Evolutionary conservation across 768 basidiomycete species (phyloP).

Genomic region (Fomitopsis serialis): DNA sequence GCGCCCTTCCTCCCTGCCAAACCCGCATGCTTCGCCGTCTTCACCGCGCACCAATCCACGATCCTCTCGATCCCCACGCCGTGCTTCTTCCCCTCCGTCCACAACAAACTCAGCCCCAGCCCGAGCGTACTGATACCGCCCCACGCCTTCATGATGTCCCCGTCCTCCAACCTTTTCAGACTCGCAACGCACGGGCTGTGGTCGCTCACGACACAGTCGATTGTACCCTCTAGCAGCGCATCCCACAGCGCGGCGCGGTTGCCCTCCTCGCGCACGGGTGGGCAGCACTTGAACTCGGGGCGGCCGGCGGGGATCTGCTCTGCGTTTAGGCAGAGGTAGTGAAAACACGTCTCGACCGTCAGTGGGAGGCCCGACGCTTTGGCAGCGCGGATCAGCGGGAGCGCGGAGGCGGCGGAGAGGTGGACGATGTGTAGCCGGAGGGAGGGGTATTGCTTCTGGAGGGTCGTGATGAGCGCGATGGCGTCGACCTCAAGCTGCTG

Average conservation of each 20-base stretch:
- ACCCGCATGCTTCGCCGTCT: constrained; percentile 78
- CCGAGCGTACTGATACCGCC: constrained; percentile 92
- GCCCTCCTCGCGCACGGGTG: constrained; percentile 72
- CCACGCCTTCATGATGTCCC: constrained; percentile 89
- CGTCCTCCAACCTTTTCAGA: constrained; percentile 72
- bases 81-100: constrained; percentile 73
- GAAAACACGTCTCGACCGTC: constrained; percentile 96
- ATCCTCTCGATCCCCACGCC: constrained; percentile 56
- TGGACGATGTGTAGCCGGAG: constrained; percentile 93
- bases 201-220: constrained; percentile 94
- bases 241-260: constrained; percentile 81
- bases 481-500: constrained; percentile 75
- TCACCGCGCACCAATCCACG: constrained; percentile 65
- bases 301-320: constrained; percentile 67
- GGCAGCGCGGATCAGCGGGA: constrained; percentile 72
- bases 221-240: constrained; percentile 73
- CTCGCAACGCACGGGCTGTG: constrained; percentile 87
- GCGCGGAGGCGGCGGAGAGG: constrained; percentile 79
- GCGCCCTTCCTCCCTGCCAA: constrained; percentile 66
- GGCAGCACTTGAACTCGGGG: constrained; percentile 95
- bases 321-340: constrained; percentile 81
- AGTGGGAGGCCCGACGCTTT: constrained; percentile 59
- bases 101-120: constrained; percentile 80
- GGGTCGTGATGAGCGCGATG: constrained; percentile 65
- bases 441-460: constrained; percentile 56